Percentiles rank a stretch among this genome's conserved stretches.
phyloP scores from a whole-genome alignment of 306 rosid species.

The Dryas alaskensis region DNA sequence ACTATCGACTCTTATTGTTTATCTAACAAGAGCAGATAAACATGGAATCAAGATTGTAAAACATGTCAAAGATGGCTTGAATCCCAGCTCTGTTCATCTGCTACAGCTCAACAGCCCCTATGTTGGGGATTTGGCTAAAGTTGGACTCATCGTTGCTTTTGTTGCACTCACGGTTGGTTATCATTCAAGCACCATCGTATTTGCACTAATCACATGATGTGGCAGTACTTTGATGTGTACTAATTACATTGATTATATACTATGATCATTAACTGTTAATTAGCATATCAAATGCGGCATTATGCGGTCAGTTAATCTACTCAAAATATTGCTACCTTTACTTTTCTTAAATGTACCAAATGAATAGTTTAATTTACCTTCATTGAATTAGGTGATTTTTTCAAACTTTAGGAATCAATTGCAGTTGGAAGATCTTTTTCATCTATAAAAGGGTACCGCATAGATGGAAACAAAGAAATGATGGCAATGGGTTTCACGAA shows the following conservation, averaged over 20 bases:
- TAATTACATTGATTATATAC: too few relatives aligned
- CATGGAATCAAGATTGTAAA: constrained; percentile 72
- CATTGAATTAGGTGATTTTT: background rate
- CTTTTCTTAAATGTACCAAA: too few relatives aligned
- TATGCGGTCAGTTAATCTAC: too few relatives aligned
- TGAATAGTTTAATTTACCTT: background rate
- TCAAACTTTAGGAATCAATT: constrained; percentile 59
- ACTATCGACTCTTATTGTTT: constrained; percentile 63
- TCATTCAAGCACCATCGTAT: background rate
- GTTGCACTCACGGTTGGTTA: constrained; percentile 69
- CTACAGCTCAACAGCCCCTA: constrained; percentile 45
- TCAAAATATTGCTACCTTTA: too few relatives aligned
- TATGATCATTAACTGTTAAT: too few relatives aligned
- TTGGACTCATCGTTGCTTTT: constrained; percentile 60
- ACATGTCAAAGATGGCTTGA: constrained; percentile 69
- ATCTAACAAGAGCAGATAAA: constrained; percentile 55
- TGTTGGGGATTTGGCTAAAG: constrained; percentile 49
- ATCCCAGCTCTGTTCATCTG: constrained; percentile 66
- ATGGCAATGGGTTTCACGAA: constrained; percentile 72
- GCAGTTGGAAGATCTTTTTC: constrained; percentile 91
- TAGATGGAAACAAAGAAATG: constrained; percentile 91
- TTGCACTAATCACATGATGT: too few relatives aligned
- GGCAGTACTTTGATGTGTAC: too few relatives aligned
- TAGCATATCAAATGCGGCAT: too few relatives aligned
- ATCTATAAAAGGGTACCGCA: constrained; percentile 65